Base-by-base conservation (phyloP, 176 grass and related monocot species). In the Zoysia pacifica region DNA sequence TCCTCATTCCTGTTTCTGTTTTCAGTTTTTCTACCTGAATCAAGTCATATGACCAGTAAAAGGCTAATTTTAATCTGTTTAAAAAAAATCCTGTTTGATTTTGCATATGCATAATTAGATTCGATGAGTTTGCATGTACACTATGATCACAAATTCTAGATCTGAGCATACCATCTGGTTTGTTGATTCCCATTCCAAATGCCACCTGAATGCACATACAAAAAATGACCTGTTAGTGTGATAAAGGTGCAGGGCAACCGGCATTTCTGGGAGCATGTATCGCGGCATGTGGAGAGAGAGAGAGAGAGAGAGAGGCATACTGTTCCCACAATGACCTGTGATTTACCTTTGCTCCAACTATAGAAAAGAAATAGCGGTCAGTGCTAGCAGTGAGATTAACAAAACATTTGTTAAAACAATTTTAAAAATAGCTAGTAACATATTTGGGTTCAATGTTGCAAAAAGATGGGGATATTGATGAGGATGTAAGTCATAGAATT, bases 131-230 rank as follows among this genome's bases (percentile, higher is more conserved):
- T 52, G 15, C 5, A 84, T 50, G 67, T 63, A 62, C 65, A 70
- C 40, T 37, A 10, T 76, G 18, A 82, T 0, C 4, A 81, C 19
- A 38, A 83, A 74, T 36, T 45, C 44, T 35, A 77, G 58, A 77
- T 77, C 15, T 77, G 20, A 77, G 92, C 87, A 36, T 58, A 97
- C 94, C 91, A 64, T 97, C 94, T 83, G 91, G 91, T 65, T 97
- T 97, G 82, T 97, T 97, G 75, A 97, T 97, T 74, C 94, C 94
- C 94, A 94, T 97, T 76, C 91, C 94, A 75, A 97, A 97, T 7
- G 91, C 94, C 73, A 97, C 94, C 94, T 97, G 76, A 73, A 74
- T 11, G 51, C 10, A 60, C 59, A 58, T 28, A 49, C 69, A 45
- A 48, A 1, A 74, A 19, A 35, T 35, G 9, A 35, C 47, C 20